Conservation (phyloP, 163 green algal species). For the Chlorella variabilis region DNA sequence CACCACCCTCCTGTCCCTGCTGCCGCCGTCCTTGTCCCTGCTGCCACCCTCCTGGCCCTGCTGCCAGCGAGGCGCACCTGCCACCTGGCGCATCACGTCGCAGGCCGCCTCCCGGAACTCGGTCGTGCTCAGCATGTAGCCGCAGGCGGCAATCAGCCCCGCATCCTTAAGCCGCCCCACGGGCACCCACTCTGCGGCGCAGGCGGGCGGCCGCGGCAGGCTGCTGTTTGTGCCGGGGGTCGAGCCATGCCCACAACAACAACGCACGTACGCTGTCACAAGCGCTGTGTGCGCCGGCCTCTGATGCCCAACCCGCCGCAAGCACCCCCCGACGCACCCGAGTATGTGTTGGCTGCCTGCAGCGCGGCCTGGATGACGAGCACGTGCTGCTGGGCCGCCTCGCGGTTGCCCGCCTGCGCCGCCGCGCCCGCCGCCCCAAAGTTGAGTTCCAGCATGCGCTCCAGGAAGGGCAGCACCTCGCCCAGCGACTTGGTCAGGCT, state of each 20-base stretch:
- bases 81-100: slow-evolving; percentile 69
- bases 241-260: too few relatives aligned
- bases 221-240: background rate
- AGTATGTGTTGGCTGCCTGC: slow-evolving; percentile 32
- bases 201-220: too few relatives aligned
- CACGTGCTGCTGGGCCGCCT: slow-evolving; percentile 49
- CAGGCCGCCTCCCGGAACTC: slow-evolving; percentile 73
- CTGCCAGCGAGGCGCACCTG: slow-evolving; percentile 44
- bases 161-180: slow-evolving; percentile 59
- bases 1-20: too few relatives aligned
- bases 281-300: too few relatives aligned
- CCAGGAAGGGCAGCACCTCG: slow-evolving; percentile 74
- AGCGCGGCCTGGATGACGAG: slow-evolving; percentile 73
- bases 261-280: too few relatives aligned
- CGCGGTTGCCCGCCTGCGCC: slow-evolving; percentile 34
- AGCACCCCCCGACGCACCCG: too few relatives aligned
- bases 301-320: too few relatives aligned
- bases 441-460: slow-evolving; percentile 66
- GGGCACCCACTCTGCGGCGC: slow-evolving; percentile 76
- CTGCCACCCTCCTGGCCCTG: too few relatives aligned
- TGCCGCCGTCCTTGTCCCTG: background rate
- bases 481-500: slow-evolving; percentile 63
- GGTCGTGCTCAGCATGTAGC: slow-evolving; percentile 63
- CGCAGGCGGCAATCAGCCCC: slow-evolving; percentile 72
- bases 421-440: slow-evolving; percentile 58